These are phyloP conservation scores for Phytophthora europaea DNA, from an alignment of 352 stramenopile species.

Conservation along the genomic window DNA sequence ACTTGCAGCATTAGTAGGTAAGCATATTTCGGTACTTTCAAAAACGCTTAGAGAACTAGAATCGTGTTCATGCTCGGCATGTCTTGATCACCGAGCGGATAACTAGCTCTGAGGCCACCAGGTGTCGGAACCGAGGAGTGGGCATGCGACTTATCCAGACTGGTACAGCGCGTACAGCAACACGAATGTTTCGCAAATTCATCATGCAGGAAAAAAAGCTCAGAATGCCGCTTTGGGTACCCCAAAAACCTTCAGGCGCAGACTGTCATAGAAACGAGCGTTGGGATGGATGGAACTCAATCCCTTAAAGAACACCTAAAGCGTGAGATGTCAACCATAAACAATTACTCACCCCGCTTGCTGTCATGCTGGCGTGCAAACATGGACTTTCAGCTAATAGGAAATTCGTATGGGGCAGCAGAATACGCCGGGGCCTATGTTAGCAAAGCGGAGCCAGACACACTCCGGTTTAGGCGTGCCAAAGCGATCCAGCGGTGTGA, in stretches of 20 bases:
- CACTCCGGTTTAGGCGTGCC: background rate
- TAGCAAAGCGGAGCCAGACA: conserved; percentile 33
- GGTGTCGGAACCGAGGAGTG: background rate
- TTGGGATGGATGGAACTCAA: background rate
- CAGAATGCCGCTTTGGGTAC: conserved; percentile 12
- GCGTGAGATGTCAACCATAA: background rate
- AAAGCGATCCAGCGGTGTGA: conserved; percentile 16
- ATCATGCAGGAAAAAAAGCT: conserved; percentile 12
- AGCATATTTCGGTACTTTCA: no score
- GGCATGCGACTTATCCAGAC: conserved; percentile 14
- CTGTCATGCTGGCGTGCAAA: conserved; percentile 24
- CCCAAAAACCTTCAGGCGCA: conserved; percentile 9
- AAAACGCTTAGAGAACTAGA: no score
- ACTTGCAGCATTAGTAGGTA: no score
- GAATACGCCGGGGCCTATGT: conserved; percentile 38
- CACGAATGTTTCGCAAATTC: conserved; percentile 10
- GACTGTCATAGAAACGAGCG: background rate
- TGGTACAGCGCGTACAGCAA: conserved; percentile 28
- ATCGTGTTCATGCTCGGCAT: no score
- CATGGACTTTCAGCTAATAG: conserved; percentile 36
- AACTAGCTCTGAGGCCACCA: conserved; percentile 2
- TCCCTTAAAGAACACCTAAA: background rate
- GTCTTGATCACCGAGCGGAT: no score
- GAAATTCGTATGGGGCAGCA: conserved; percentile 31
- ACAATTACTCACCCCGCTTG: conserved; percentile 8